Conservation (phyloP, 2,329 filamentous ascomycete species). For the Colletotrichum sojae region DNA sequence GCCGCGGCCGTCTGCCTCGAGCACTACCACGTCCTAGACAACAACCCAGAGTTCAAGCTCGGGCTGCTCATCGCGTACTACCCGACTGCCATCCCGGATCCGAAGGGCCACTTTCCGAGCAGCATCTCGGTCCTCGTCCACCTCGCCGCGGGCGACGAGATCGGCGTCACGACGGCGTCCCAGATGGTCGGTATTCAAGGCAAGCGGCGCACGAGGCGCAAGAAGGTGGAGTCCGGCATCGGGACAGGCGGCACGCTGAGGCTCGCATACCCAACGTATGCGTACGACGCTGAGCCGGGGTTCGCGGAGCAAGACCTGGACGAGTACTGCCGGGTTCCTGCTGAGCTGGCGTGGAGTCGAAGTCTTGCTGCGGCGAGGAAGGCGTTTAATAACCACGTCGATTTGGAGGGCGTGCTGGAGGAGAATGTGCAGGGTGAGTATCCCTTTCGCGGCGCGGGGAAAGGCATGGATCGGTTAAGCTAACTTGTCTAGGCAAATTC, state of each 20-base stretch:
- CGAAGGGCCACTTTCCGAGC: constrained; percentile 56
- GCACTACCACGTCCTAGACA: constrained; percentile 60
- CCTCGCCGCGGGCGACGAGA: constrained; percentile 54
- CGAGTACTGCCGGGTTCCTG: constrained; percentile 74
- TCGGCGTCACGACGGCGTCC: constrained; percentile 57
- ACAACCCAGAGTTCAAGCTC: constrained; percentile 60
- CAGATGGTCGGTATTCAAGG: constrained; percentile 63
- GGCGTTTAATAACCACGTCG: constrained; percentile 74
- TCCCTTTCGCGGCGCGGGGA: too few species aligned
- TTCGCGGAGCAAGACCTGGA: constrained; percentile 81
- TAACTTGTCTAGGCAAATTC: constrained; percentile 61
- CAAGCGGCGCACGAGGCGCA: constrained; percentile 53
- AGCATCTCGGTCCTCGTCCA: constrained; percentile 58
- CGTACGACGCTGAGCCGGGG: constrained; percentile 67
- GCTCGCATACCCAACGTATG: constrained; percentile 57
- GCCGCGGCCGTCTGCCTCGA: constrained; percentile 60
- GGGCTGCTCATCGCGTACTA: constrained; percentile 61
- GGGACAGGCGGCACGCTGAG: constrained; percentile 54
- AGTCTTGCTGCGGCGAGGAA: constrained; percentile 71
- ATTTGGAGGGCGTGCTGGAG: constrained; percentile 76
- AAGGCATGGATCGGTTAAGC: neutral
- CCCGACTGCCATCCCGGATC: constrained; percentile 59
- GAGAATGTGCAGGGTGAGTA: constrained; percentile 72
- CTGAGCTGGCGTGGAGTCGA: constrained; percentile 78
- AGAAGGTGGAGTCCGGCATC: constrained; percentile 52